Conservation (phyloP, 1,284 basidiomycete species). For the Inonotus obliquus region DNA sequence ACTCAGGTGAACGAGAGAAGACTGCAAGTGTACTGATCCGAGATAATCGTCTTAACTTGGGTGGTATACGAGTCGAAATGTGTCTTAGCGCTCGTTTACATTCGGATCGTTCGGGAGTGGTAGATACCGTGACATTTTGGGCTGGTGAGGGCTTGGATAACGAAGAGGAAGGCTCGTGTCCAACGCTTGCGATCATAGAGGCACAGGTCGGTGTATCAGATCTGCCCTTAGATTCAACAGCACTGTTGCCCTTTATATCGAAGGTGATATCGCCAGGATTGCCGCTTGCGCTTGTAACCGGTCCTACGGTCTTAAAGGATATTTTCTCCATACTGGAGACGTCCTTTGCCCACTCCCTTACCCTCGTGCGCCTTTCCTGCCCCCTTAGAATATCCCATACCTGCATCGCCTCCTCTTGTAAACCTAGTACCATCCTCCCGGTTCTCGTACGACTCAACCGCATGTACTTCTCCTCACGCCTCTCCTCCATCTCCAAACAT, state of each 20-base stretch:
- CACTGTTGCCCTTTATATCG: neutral
- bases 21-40: neutral
- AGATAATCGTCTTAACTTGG: neutral
- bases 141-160: neutral
- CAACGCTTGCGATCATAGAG: neutral
- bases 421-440: neutral
- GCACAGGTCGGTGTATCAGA: neutral
- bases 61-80: neutral
- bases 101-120: neutral
- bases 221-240: neutral
- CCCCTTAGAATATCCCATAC: neutral
- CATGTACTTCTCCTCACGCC: neutral
- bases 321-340: neutral
- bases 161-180: neutral
- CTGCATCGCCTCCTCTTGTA: neutral
- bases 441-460: neutral
- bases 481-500: neutral
- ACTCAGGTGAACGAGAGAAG: neutral
- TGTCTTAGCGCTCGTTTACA: neutral
- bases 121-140: neutral
- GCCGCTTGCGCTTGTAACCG: neutral
- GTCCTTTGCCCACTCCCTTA: neutral
- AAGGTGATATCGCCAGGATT: neutral
- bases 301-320: neutral
- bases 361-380: neutral